Evolutionary conservation across 2,329 filamentous ascomycete species (phyloP), one percentile per base, ranked within the genome.

Genomic region (Botrytis byssoidea): DNA sequence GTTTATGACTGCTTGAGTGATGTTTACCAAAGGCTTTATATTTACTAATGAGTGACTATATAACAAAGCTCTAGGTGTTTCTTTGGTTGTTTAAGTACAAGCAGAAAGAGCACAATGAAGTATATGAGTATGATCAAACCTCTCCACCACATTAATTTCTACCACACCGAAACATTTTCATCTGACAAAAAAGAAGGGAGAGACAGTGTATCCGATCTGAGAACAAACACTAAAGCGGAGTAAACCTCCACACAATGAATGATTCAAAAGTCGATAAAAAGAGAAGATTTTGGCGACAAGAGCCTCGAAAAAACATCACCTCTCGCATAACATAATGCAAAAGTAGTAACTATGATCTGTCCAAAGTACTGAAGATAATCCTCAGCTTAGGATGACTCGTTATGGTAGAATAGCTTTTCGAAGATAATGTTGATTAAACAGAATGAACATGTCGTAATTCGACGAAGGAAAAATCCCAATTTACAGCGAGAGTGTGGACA

Each of bases 331-430:
- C 75, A 68, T 69, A 76, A 76, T 78, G 85, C 86, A 88, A 88
- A 87, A 87, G 84, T 83, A 84, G 84, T 88, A 88, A 88, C 82
- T 85, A 88, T 88, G 82, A 87, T 85, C 84, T 88, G 85, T 89
- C 87, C 87, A 89, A 89, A 85, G 83, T 85, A 84, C 85, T 84
- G 83, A 80, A 84, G 83, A 84, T 83, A 82, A 83, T 82, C 80
- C 81, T 81, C 81, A 83, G 85, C 82, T 84, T 89, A 89, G 86
- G 85, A 88, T 89, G 86, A 86, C 83, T 82, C 82, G 84, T 85
- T 85, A 88, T 81, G 77, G 78, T 80, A 77, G 72, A 79, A 77
- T 81, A 81, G 76, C 74, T 81, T 79, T 78, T 75, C 73, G 75
- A 75, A 79, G 79, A 80, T 81, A 74, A 81, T 81, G 79, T 79